Percentiles rank a stretch among this genome's conserved stretches.
phyloP scores from a whole-genome alignment of 2,329 filamentous ascomycete genomes.

The Reticulascus tulasneorum region DNA sequence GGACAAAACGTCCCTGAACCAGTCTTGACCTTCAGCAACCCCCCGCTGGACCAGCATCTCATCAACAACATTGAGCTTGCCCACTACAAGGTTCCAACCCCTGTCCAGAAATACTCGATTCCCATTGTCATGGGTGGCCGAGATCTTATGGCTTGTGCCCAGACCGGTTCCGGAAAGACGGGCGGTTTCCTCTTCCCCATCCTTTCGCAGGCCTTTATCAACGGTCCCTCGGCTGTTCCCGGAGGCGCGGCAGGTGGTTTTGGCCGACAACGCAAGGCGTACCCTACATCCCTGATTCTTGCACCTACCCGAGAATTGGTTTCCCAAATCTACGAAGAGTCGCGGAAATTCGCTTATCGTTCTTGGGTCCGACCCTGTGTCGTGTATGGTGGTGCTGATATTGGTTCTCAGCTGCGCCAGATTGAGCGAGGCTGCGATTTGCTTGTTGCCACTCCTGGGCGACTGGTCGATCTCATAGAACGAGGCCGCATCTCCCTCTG shows the following conservation, averaged over 20 bases:
- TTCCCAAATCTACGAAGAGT: conserved; percentile 96
- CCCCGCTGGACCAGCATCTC: conserved; percentile 91
- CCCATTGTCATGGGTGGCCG: conserved; percentile 97
- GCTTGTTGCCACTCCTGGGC: conserved; percentile 92
- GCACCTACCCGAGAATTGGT: conserved; percentile 97
- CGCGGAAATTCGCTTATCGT: conserved; percentile 97
- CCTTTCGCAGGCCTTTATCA: conserved; percentile 92
- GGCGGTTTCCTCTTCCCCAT: conserved; percentile 99
- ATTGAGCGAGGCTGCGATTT: conserved; percentile 97
- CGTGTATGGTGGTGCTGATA: conserved; percentile 98
- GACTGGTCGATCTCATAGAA: conserved; percentile 97
- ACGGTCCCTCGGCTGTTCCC: conserved; percentile 72
- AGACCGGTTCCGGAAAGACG: conserved; percentile 99
- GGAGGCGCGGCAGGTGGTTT: conserved; percentile 65
- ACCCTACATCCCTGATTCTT: conserved; percentile 91
- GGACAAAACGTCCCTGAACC: conserved; percentile 91
- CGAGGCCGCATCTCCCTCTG: conserved; percentile 94
- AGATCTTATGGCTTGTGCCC: conserved; percentile 98
- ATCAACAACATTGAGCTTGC: conserved; percentile 90
- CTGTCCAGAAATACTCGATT: conserved; percentile 98
- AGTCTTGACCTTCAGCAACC: conserved; percentile 85
- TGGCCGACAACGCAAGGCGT: conserved; percentile 94
- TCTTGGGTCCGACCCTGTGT: conserved; percentile 99
- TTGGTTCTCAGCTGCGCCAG: conserved; percentile 94
- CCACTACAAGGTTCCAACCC: conserved; percentile 92